A percentile compares a stretch with the other conserved stretches of the same genome.
Conservation (phyloP, 2,329 filamentous ascomycete genomes). For the Sporothrix globosa region DNA sequence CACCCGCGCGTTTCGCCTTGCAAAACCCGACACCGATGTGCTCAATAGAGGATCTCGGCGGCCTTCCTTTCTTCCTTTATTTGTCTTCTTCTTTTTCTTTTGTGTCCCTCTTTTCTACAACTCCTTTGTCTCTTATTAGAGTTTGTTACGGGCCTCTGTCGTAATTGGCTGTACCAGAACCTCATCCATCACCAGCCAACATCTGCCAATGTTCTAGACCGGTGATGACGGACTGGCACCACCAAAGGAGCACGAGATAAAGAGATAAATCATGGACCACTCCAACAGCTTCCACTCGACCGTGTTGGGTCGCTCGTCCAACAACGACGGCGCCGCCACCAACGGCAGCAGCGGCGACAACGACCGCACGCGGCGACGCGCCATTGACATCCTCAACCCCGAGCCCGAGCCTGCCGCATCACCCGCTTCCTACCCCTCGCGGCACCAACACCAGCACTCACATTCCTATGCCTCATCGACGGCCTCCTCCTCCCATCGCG, state of each 20-base stretch:
- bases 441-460: constrained; percentile 32
- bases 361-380: constrained; percentile 48
- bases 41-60: not conserved
- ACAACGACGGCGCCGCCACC: constrained; percentile 43
- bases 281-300: constrained; percentile 55
- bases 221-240: not conserved
- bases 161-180: constrained; percentile 27
- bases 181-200: not conserved
- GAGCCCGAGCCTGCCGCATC: constrained; percentile 34
- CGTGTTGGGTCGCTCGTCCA: constrained; percentile 53
- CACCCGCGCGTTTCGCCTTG: constrained; percentile 1
- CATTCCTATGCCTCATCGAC: constrained; percentile 21
- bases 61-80: not conserved
- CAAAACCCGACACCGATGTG: constrained; percentile 20
- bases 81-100: not conserved
- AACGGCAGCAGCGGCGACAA: constrained; percentile 46
- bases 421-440: constrained; percentile 16
- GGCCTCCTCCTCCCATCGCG: constrained; percentile 7
- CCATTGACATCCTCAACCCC: constrained; percentile 49
- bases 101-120: not conserved
- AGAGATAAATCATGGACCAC: constrained; percentile 46
- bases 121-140: not conserved
- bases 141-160: not conserved
- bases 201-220: not conserved
- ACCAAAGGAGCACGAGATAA: not conserved